Percentiles rank a stretch among this genome's conserved stretches.
phyloP scores from a whole-genome alignment of 2,329 filamentous ascomycete genomes.

The Neophaeococcomyces mojaviensis region DNA sequence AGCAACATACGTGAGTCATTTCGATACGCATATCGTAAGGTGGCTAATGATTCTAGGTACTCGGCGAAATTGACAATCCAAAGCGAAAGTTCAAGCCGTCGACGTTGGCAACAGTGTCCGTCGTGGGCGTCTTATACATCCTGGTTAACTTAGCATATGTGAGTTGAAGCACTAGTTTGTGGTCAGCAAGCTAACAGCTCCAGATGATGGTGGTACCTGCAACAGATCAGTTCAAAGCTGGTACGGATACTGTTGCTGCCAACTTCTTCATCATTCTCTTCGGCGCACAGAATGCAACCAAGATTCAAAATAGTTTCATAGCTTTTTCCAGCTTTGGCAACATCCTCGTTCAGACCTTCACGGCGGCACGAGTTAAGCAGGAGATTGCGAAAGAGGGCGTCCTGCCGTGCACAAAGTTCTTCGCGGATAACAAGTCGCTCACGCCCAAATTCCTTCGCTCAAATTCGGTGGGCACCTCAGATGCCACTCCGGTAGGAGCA shows the following conservation, averaged over 20 bases:
- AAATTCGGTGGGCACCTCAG: slow-evolving; percentile 25
- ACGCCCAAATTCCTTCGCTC: not conserved
- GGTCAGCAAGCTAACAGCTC: slow-evolving; percentile 1
- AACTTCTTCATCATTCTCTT: slow-evolving; percentile 29
- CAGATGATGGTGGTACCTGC: slow-evolving; percentile 15
- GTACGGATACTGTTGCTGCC: slow-evolving; percentile 19
- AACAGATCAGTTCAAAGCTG: not conserved
- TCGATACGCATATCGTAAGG: not conserved
- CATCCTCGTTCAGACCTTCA: slow-evolving; percentile 50
- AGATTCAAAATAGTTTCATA: slow-evolving; percentile 43
- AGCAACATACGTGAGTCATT: slow-evolving; percentile 33
- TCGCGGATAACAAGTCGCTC: slow-evolving; percentile 26
- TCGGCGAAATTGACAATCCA: slow-evolving; percentile 36
- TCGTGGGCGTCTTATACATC: slow-evolving; percentile 31
- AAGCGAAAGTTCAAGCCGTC: slow-evolving; percentile 30
- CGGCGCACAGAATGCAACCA: slow-evolving; percentile 19
- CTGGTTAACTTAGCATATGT: slow-evolving; percentile 40
- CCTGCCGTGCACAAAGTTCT: slow-evolving; percentile 44
- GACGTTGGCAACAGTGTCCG: slow-evolving; percentile 29
- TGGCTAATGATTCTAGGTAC: slow-evolving; percentile 18
- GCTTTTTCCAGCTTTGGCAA: slow-evolving; percentile 51
- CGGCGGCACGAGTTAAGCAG: slow-evolving; percentile 50
- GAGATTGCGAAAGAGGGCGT: slow-evolving; percentile 55
- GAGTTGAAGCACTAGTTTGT: slow-evolving; percentile 19
- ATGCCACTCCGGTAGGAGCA: slow-evolving; percentile 32